phyloP scores from a whole-genome alignment of 73 alveolate species.

The Paramecium primaurelia region DNA sequence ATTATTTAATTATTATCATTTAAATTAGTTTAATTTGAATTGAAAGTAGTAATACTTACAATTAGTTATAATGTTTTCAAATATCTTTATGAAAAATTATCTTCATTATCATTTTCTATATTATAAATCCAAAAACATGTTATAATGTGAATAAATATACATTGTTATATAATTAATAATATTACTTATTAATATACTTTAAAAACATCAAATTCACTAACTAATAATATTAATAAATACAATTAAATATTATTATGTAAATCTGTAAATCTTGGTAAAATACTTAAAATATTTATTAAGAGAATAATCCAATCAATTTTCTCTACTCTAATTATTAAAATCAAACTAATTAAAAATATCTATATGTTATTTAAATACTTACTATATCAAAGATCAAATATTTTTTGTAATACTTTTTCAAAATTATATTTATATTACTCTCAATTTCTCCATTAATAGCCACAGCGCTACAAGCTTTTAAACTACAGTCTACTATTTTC shows the following conservation, averaged over 20 bases:
- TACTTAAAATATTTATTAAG: neutral
- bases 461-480: neutral
- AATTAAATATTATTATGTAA: neutral
- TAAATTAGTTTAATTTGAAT: neutral
- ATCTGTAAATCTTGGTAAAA: neutral
- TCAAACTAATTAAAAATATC: neutral
- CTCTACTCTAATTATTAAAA: neutral
- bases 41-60: neutral
- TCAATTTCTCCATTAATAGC: neutral
- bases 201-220: neutral
- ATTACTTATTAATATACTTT: neutral
- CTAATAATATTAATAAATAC: neutral
- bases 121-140: neutral
- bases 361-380: neutral
- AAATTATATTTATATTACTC: neutral
- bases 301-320: neutral
- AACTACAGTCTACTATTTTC: neutral
- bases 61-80: neutral
- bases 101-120: neutral
- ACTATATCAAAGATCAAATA: neutral
- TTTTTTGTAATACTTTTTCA: neutral
- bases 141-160: neutral
- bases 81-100: neutral
- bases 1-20: neutral
- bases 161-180: neutral